These are phyloP conservation scores for Dalbergia oliveri DNA, from an alignment of 306 rosid species.

Conservation along the genomic window DNA sequence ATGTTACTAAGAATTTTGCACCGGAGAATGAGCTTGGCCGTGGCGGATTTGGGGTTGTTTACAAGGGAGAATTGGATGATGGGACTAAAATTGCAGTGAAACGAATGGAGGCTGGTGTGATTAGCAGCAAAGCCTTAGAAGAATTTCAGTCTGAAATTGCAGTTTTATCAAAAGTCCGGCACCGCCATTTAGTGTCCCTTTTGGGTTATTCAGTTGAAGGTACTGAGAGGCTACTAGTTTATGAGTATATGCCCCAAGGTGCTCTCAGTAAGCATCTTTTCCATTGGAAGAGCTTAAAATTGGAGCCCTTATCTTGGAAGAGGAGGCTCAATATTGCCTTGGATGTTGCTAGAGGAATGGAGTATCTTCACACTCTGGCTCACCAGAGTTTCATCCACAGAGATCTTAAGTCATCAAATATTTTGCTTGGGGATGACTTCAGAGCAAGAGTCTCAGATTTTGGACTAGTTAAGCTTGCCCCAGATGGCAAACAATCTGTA, in stretches of 20 bases:
- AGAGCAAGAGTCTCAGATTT: slow-evolving; percentile 87
- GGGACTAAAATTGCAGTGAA: slow-evolving; percentile 89
- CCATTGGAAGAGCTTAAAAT: slow-evolving; percentile 68
- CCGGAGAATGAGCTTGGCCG: slow-evolving; percentile 88
- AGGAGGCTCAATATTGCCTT: slow-evolving; percentile 84
- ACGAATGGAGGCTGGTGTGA: slow-evolving; percentile 80
- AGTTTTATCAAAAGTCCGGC: slow-evolving; percentile 86
- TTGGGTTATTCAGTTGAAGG: slow-evolving; percentile 80
- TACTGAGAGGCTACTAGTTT: slow-evolving; percentile 78
- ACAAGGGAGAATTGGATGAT: slow-evolving; percentile 81
- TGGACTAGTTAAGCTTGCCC: slow-evolving; percentile 92
- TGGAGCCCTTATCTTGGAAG: slow-evolving; percentile 91
- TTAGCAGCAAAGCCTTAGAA: slow-evolving; percentile 73
- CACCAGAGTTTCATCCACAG: slow-evolving; percentile 88
- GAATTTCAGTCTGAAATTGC: slow-evolving; percentile 90
- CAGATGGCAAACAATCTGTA: slow-evolving; percentile 81
- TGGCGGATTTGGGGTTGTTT: slow-evolving; percentile 90
- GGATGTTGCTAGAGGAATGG: slow-evolving; percentile 90
- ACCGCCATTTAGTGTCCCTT: slow-evolving; percentile 89
- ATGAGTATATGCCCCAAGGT: slow-evolving; percentile 88
- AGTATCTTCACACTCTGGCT: slow-evolving; percentile 78
- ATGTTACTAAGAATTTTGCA: slow-evolving; percentile 76
- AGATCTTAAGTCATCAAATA: slow-evolving; percentile 86
- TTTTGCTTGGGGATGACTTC: slow-evolving; percentile 81
- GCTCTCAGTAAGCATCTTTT: slow-evolving; percentile 91